Base-by-base conservation (phyloP, 192 early-diverging fungal genomes). In the Paraglomus brasilianum region DNA sequence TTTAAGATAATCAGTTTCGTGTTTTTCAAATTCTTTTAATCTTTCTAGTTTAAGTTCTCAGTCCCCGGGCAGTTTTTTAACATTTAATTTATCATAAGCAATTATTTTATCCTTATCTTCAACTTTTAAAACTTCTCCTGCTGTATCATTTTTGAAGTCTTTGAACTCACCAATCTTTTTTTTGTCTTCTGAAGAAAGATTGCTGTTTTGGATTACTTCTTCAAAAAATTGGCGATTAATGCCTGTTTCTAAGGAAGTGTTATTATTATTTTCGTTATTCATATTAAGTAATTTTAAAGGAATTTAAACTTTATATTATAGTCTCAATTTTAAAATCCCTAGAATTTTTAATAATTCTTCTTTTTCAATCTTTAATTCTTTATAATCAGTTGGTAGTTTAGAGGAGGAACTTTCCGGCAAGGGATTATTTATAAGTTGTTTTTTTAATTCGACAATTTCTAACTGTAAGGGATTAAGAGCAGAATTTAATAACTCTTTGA, bases 11-110 rank as follows among this genome's bases (percentile, higher is more conserved):
- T 60, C 58, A 42, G 39, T 13, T 13, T 43, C 40, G 40, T 6
- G 7, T 42, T 19, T 43, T 41, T 60, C 58, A 43, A 60, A 60
- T 13, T 60, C 6, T 60, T 60, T 60, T 60, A 60, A 60, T 1
- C 58, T 3, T 2, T 2, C 13, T 60, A 60, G 44, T 60, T 60
- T 9, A 5, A 41, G 2, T 60, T 41, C 17, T 41, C 58, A 60
- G 44, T 60, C 58, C 21, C n/a, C 14, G 38, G 58, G 58, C 11
- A 60, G 24, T 19, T 60, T 17, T 41, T 60, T 39, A 9, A 60
- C 58, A 3, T 60, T 21, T 41, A 41, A 41, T 41, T 41, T 41
- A 21, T 60, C 58, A 14, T 60, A 60, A 60, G 19, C 58, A 2
- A 13, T 11, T 13, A 60, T 41, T 41, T 60, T 60, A 8, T 36